phyloP scores from a whole-genome alignment of 1,284 basidiomycete genomes.

The Volvariella volvacea region DNA sequence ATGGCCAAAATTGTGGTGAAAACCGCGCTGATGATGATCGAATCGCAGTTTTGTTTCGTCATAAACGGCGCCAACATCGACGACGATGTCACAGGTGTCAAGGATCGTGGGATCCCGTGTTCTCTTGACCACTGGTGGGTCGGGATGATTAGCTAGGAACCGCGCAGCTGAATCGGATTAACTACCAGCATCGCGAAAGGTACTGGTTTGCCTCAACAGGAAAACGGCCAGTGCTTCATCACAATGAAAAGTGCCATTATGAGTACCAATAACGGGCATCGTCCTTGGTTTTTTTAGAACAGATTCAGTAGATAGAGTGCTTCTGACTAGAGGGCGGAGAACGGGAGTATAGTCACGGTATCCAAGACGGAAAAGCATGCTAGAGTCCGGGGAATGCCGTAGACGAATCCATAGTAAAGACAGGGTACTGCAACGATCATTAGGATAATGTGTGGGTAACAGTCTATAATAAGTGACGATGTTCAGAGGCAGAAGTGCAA shows the following conservation, averaged over 20 bases:
- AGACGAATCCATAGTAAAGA: slow-evolving; percentile 4
- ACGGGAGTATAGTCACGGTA: background rate
- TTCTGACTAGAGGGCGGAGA: background rate
- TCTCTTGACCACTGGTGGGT: slow-evolving; percentile 60
- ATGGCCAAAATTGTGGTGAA: slow-evolving; percentile 84
- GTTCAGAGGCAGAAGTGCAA: background rate
- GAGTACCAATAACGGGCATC: slow-evolving; percentile 76
- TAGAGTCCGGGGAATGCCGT: too few relatives aligned
- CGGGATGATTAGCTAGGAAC: slow-evolving; percentile 2
- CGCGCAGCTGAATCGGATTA: background rate
- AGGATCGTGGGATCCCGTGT: slow-evolving; percentile 79
- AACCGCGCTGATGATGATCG: slow-evolving; percentile 97
- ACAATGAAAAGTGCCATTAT: slow-evolving; percentile 95
- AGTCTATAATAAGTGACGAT: too few relatives aligned
- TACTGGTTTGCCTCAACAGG: slow-evolving; percentile 74
- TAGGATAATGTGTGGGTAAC: too few relatives aligned
- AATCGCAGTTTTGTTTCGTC: slow-evolving; percentile 75
- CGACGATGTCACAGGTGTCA: slow-evolving; percentile 89
- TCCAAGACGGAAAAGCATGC: background rate
- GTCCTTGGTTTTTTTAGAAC: background rate
- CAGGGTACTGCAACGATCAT: background rate
- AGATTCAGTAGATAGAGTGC: too few relatives aligned
- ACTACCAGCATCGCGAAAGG: slow-evolving; percentile 72
- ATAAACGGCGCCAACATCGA: slow-evolving; percentile 95
- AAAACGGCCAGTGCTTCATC: slow-evolving; percentile 96